Conservation (phyloP, 306 rosid species). For the Prunus salicina region DNA sequence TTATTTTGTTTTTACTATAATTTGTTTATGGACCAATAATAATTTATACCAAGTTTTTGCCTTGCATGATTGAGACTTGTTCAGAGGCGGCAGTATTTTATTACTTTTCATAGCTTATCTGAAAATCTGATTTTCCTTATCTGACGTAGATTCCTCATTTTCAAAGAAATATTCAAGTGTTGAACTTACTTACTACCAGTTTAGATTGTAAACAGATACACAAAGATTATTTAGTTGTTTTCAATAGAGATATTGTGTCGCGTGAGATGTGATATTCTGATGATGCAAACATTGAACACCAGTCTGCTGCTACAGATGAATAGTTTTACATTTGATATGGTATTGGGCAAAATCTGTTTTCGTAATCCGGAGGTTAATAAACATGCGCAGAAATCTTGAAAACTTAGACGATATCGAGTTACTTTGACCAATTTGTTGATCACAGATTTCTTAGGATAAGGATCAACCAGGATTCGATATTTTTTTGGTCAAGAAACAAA, state of each 20-base stretch:
- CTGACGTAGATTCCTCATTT: slow-evolving; percentile 1
- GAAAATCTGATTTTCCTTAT: not conserved
- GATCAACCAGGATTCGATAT: not conserved
- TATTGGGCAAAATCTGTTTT: not conserved
- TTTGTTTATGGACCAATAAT: not conserved
- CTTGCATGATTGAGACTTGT: slow-evolving; percentile 6
- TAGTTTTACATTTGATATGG: not conserved
- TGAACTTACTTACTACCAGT: not conserved
- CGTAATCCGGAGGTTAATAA: not conserved
- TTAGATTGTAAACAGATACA: not conserved
- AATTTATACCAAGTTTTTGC: not conserved
- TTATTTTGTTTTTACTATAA: too few relatives aligned
- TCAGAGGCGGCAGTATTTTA: slow-evolving; percentile 3
- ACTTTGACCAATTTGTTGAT: not conserved
- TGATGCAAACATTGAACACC: not conserved
- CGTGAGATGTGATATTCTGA: not conserved
- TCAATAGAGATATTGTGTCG: not conserved
- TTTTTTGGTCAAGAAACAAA: not conserved
- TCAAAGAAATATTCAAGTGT: not conserved
- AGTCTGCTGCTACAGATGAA: not conserved
- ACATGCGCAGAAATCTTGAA: not conserved
- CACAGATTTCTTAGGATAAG: not conserved
- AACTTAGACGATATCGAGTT: not conserved
- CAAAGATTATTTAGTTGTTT: too few relatives aligned
- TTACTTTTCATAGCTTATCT: not conserved